These are phyloP conservation scores for Turnera subulata DNA, from an alignment of 345 rosid species.

Conservation along the genomic window DNA sequence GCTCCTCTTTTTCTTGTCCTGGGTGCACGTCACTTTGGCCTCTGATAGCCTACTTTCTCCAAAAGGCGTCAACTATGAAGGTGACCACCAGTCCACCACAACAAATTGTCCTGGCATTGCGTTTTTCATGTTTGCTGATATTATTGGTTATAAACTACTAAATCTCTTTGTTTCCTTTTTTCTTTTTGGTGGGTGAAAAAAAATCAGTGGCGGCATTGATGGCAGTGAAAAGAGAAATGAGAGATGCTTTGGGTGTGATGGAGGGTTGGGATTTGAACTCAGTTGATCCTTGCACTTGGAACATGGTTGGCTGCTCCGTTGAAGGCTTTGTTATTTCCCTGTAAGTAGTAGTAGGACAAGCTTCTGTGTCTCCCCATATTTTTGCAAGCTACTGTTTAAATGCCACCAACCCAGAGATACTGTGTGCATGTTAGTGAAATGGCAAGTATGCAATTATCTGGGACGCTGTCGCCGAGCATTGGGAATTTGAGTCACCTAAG, in stretches of 20 bases:
- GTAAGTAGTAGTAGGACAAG: constrained; percentile 35
- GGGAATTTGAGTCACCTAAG: constrained; percentile 72
- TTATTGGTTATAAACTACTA: not conserved
- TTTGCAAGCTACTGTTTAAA: not conserved
- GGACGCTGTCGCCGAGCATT: constrained; percentile 62
- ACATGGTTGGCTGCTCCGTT: constrained; percentile 82
- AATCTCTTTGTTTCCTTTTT: not conserved
- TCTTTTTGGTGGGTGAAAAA: not conserved
- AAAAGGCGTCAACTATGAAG: constrained; percentile 93
- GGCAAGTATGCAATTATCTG: constrained; percentile 74
- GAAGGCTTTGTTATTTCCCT: constrained; percentile 76
- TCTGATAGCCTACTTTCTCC: constrained; percentile 82
- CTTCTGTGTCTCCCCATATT: not conserved
- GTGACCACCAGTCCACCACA: constrained; percentile 38
- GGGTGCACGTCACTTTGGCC: constrained; percentile 31
- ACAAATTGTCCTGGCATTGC: not conserved
- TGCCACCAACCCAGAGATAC: constrained; percentile 1
- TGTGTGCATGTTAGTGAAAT: constrained; percentile 48
- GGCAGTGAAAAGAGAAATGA: constrained; percentile 79
- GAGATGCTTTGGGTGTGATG: constrained; percentile 56
- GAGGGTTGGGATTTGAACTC: constrained; percentile 94
- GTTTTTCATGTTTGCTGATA: not conserved
- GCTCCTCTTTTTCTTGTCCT: constrained; percentile 21
- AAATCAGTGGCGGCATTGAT: constrained; percentile 78
- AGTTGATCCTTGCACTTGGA: constrained; percentile 99